Percentiles rank a stretch among this genome's conserved stretches.
phyloP scores from a whole-genome alignment of 352 stramenopile genomes.

The Phytopythium montanum region DNA sequence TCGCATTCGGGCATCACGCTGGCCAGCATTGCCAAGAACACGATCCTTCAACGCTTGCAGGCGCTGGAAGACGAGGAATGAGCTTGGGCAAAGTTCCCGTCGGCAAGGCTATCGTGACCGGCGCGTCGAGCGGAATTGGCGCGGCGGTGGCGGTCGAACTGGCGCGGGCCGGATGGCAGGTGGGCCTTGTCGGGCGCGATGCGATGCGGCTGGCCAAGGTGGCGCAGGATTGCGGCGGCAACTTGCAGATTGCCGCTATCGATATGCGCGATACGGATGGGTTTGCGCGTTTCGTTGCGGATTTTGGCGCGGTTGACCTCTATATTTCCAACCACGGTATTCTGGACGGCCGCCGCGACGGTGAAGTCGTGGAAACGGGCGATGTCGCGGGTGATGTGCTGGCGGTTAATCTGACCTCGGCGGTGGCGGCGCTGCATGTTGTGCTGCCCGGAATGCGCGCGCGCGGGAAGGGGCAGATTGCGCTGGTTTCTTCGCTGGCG shows the following conservation, averaged over 20 bases:
- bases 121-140: slow-evolving; percentile 6
- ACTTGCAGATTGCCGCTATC: slow-evolving; percentile 7
- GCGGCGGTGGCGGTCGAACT: slow-evolving; percentile 6
- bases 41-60: slow-evolving; percentile 7
- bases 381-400: slow-evolving; percentile 7
- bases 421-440: slow-evolving; percentile 6
- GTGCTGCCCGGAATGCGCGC: slow-evolving; percentile 6
- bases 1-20: slow-evolving; percentile 7
- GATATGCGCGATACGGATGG: slow-evolving; percentile 7
- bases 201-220: slow-evolving; percentile 6
- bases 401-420: slow-evolving; percentile 7
- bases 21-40: slow-evolving; percentile 7
- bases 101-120: slow-evolving; percentile 6
- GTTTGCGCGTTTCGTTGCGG: slow-evolving; percentile 7
- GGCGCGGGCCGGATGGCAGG: slow-evolving; percentile 5
- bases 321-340: slow-evolving; percentile 8
- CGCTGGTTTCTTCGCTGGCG: slow-evolving; percentile 6
- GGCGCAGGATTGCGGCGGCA: slow-evolving; percentile 6
- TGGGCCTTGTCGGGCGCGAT: slow-evolving; percentile 6
- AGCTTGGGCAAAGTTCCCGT: slow-evolving; percentile 7
- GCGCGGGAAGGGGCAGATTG: slow-evolving; percentile 6
- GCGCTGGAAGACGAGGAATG: slow-evolving; percentile 7
- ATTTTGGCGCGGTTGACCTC: slow-evolving; percentile 7
- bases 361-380: slow-evolving; percentile 7
- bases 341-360: slow-evolving; percentile 5